Percentiles rank a stretch among this genome's conserved stretches.
phyloP scores from a whole-genome alignment of 495 filamentous ascomycete species.

The Penicillium macrosclerotiorum region DNA sequence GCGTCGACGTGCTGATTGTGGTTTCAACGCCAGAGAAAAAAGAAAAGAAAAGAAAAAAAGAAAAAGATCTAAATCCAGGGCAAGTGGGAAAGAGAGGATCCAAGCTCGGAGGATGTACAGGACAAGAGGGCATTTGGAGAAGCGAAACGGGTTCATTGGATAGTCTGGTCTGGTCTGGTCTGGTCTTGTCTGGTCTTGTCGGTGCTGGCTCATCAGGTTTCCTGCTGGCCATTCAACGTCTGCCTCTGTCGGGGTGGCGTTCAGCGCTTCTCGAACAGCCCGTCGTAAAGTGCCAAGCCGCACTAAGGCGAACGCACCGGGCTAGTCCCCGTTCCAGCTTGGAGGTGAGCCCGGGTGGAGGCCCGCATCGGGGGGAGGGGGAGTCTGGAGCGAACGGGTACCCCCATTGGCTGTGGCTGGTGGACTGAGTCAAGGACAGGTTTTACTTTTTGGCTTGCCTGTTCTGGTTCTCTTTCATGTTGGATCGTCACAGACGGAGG shows the following conservation, averaged over 20 bases:
- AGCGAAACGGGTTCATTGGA: too few species aligned
- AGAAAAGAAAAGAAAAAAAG: neutral
- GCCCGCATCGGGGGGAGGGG: slow-evolving; percentile 19
- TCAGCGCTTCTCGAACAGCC: slow-evolving; percentile 2
- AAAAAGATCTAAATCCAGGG: too few species aligned
- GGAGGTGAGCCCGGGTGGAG: slow-evolving; percentile 22
- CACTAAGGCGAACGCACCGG: slow-evolving; percentile 14
- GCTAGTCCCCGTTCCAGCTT: neutral
- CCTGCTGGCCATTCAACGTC: too few species aligned
- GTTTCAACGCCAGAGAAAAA: neutral
- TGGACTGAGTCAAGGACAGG: slow-evolving; percentile 6
- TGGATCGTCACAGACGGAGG: too few species aligned
- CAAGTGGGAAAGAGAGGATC: neutral
- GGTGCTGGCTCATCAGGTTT: too few species aligned
- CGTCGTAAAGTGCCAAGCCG: slow-evolving; percentile 11
- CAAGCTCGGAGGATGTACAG: too few species aligned
- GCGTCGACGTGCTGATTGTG: slow-evolving; percentile 10
- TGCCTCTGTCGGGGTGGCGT: slow-evolving; percentile 5
- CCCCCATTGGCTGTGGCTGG: slow-evolving; percentile 3
- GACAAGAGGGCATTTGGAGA: too few species aligned
- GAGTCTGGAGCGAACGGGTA: neutral
- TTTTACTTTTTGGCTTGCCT: slow-evolving; percentile 6
- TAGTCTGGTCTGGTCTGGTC: too few species aligned
- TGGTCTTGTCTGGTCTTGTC: neutral
- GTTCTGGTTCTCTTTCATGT: too few species aligned